Conservation (phyloP, 768 basidiomycete species). For the Mycena amicta region DNA sequence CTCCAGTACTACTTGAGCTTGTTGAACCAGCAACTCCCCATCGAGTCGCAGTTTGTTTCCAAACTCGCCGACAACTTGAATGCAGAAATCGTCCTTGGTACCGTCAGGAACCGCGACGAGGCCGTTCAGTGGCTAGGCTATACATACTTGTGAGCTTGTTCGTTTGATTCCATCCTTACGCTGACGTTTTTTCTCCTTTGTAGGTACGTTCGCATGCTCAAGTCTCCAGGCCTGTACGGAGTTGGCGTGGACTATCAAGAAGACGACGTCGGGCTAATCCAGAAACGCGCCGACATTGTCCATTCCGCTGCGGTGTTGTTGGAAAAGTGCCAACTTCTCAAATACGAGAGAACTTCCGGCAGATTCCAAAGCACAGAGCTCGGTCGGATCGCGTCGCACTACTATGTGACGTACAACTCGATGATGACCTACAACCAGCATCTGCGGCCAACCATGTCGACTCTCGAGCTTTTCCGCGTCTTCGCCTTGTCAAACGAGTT, state of each 20-base stretch:
- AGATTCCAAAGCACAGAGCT: slow-evolving; percentile 92
- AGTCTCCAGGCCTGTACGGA: slow-evolving; percentile 83
- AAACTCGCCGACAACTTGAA: slow-evolving; percentile 95
- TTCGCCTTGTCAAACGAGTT: slow-evolving; percentile 97
- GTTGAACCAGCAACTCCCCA: slow-evolving; percentile 96
- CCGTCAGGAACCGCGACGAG: slow-evolving; percentile 92
- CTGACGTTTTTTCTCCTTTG: slow-evolving; percentile 2
- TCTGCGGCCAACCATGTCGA: slow-evolving; percentile 82
- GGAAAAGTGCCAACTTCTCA: slow-evolving; percentile 92
- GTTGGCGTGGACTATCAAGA: slow-evolving; percentile 90
- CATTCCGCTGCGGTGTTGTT: slow-evolving; percentile 92
- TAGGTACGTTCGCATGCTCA: slow-evolving; percentile 95
- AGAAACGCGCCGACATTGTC: slow-evolving; percentile 92
- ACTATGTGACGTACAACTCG: slow-evolving; percentile 92
- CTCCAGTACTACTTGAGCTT: slow-evolving; percentile 95
- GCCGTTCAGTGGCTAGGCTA: slow-evolving; percentile 98
- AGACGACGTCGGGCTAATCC: slow-evolving; percentile 78
- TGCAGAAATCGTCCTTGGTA: slow-evolving; percentile 95
- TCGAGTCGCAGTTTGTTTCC: slow-evolving; percentile 92
- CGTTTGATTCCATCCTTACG: neutral
- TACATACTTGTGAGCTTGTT: slow-evolving; percentile 77
- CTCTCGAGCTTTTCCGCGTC: slow-evolving; percentile 90
- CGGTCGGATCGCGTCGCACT: slow-evolving; percentile 92
- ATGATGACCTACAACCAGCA: slow-evolving; percentile 98
- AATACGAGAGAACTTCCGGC: slow-evolving; percentile 88